Base-by-base conservation (phyloP, 177 flowering plant genomes). In the Telopea speciosissima region DNA sequence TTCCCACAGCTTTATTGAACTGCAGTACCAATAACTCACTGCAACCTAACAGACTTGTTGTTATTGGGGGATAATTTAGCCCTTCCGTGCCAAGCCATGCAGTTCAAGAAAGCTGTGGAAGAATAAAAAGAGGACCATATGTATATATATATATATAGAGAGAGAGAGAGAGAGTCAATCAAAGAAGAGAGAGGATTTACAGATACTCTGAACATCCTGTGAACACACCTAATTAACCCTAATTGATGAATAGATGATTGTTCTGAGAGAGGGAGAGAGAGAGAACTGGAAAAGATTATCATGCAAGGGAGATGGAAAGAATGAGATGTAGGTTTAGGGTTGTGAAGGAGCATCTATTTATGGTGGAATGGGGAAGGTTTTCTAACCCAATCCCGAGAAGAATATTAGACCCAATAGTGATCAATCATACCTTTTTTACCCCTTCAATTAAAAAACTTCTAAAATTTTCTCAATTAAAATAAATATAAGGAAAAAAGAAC, bases 1-100 rank as follows among this genome's bases (percentile, higher is more conserved):
- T 82, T 88, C 90, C 92, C 90, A 88, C 92, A 85, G 88, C 92
- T 87, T 87, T 87, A 83, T 88, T 87, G 92, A 88, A 88, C 92
- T 74, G 83, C 85, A 75, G 71, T 54, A 13, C 42, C 33, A 8
- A 62, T 63, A 63, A 10, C 40, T 23, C 28, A 28, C 31, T 28
- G 31, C 31, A 28, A 2, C 31, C 31, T 28, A 28, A 2, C 31
- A 28, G 31, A 28, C 31, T 28, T 28, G 4, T 4, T 28, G 31
- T 28, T 28, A 28, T 28, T 28, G 1, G 31, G 31, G 31, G 4
- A 28, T 28, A 28, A 28, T 28, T 28, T 28, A 28, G 31, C 31
- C 28, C 0, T 16, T 12, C 9, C 13, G 4, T 12, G 7, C 22
- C 26, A 11, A 8, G 25, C 24, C 74, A 66, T 80, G 86, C 89